These are phyloP conservation scores for Silene uniflora DNA, from an alignment of 148 eudicot genomes.

Conservation along the genomic window DNA sequence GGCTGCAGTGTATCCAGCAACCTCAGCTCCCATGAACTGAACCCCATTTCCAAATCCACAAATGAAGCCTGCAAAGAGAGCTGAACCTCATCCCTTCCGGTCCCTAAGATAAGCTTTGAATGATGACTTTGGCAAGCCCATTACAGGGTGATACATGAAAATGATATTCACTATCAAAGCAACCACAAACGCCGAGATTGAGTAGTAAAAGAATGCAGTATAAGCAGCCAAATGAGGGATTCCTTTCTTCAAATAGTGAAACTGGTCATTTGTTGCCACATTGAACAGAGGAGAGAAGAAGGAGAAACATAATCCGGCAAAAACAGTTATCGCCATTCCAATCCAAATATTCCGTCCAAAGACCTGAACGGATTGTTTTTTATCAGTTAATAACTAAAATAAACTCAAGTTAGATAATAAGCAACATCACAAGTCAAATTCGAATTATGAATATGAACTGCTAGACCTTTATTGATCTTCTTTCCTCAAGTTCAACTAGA, in stretches of 20 bases:
- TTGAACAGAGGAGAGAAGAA: constrained; percentile 84
- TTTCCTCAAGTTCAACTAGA: constrained; percentile 68
- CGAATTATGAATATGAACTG: too few relatives aligned
- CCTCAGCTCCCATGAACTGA: constrained; percentile 85
- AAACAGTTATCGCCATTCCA: constrained; percentile 57
- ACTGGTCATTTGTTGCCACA: constrained; percentile 84
- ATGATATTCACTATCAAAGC: constrained; percentile 46
- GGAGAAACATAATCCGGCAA: constrained; percentile 68
- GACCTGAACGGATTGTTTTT: constrained; percentile 45
- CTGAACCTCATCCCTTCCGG: constrained; percentile 74
- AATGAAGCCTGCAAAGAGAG: constrained; percentile 54
- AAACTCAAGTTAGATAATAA: background rate
- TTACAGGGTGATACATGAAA: constrained; percentile 54
- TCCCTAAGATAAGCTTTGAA: constrained; percentile 50
- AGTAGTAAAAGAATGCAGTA: constrained; percentile 79
- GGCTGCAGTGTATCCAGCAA: constrained; percentile 88
- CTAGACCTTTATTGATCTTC: constrained; percentile 64
- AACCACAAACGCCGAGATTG: constrained; percentile 50
- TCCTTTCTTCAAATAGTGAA: too few relatives aligned
- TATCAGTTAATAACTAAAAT: too few relatives aligned
- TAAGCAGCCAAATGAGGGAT: constrained; percentile 75
- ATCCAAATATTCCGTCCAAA: constrained; percentile 53
- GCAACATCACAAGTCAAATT: background rate
- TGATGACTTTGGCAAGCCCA: too few relatives aligned
- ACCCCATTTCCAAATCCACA: constrained; percentile 75